These are phyloP conservation scores for Schizothecium vesticola DNA, from an alignment of 495 filamentous ascomycete species.

Conservation along the genomic window DNA sequence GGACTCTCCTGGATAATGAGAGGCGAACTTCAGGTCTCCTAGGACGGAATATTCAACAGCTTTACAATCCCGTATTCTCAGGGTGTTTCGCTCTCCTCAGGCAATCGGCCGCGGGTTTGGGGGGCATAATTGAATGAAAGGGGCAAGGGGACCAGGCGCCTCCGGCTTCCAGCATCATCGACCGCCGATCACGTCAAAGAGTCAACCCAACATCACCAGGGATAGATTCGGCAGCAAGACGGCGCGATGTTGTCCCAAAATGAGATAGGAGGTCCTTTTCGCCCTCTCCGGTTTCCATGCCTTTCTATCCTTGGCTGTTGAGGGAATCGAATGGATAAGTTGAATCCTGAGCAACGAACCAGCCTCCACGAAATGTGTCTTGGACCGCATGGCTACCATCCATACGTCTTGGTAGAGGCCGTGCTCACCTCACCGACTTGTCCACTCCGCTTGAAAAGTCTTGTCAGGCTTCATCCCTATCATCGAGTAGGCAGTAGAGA, in stretches of 20 bases:
- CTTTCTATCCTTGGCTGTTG: not conserved
- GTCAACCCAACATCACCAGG: not conserved
- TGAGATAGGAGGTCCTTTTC: too few relatives aligned
- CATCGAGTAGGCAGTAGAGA: too few relatives aligned
- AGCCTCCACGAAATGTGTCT: not conserved
- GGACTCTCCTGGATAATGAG: not conserved
- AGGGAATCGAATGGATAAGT: not conserved
- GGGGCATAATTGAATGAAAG: not conserved
- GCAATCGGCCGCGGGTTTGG: not conserved
- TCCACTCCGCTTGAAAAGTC: too few relatives aligned
- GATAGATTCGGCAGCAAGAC: not conserved
- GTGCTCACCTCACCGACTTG: too few relatives aligned
- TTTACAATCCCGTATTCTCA: not conserved
- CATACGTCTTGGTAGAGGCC: too few relatives aligned
- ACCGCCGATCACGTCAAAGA: slow-evolving; percentile 2
- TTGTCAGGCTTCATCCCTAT: too few relatives aligned
- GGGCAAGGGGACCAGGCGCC: not conserved
- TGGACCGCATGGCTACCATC: too few relatives aligned
- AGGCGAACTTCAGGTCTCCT: not conserved
- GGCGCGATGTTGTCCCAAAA: not conserved
- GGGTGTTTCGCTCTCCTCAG: not conserved
- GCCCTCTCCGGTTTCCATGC: not conserved
- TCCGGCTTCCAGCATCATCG: slow-evolving; percentile 8
- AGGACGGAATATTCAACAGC: not conserved
- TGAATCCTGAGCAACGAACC: not conserved